A percentile compares a stretch with the other conserved stretches of the same genome.
phyloP scores from a whole-genome alignment of 441 rosid genomes.

The Mallotus repandus region DNA sequence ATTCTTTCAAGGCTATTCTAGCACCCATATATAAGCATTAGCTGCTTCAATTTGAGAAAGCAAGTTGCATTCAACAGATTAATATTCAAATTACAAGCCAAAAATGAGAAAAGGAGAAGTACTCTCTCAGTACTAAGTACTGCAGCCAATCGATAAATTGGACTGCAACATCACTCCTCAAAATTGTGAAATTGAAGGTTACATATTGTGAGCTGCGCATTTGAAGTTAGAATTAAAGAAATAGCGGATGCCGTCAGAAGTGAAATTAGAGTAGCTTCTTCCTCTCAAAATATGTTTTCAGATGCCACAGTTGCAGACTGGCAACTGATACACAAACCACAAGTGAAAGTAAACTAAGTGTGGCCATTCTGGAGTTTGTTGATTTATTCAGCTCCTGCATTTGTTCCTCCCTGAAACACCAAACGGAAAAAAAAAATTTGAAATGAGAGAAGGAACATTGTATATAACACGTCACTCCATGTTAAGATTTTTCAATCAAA shows the following conservation, averaged over 20 bases:
- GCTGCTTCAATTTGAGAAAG: background rate
- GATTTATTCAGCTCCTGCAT: slow-evolving; percentile 70
- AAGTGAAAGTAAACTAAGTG: slow-evolving; percentile 52
- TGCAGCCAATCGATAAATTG: background rate
- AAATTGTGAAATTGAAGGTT: background rate
- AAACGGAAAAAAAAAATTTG: background rate
- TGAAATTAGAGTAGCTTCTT: slow-evolving; percentile 65
- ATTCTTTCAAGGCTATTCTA: too few species aligned
- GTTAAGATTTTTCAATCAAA: background rate
- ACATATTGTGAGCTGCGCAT: background rate
- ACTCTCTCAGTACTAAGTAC: background rate
- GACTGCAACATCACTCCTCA: background rate
- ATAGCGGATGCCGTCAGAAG: background rate
- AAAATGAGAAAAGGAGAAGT: background rate
- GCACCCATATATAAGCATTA: background rate
- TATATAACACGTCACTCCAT: background rate
- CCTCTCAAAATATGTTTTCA: slow-evolving; percentile 78
- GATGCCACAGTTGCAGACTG: slow-evolving; percentile 80
- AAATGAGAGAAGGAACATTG: background rate
- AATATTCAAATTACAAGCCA: background rate
- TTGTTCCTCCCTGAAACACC: slow-evolving; percentile 54
- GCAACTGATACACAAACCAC: slow-evolving; percentile 66
- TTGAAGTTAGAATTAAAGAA: background rate
- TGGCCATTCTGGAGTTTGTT: slow-evolving; percentile 60
- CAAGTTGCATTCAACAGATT: background rate